Conservation (phyloP, 345 rosid species). For the Salix caprea region DNA sequence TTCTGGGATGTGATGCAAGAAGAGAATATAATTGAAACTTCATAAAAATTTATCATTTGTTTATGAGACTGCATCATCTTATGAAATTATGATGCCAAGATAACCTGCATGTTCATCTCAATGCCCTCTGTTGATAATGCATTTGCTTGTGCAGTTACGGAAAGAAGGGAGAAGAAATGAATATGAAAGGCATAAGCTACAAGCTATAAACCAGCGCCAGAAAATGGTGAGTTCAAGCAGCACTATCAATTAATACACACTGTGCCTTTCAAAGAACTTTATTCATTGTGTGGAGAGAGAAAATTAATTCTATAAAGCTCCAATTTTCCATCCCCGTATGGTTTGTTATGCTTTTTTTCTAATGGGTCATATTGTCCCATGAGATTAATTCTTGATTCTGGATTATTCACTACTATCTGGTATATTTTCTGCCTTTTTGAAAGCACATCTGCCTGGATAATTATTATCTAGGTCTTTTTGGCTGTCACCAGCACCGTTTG, state of each 20-base stretch:
- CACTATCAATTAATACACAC: background rate
- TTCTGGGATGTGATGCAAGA: background rate
- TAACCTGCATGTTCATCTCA: background rate
- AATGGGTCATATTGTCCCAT: background rate
- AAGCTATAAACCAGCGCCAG: conserved; percentile 94
- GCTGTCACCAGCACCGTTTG: background rate
- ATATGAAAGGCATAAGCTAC: conserved; percentile 96
- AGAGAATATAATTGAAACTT: background rate
- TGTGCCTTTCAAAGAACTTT: background rate
- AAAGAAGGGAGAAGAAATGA: conserved; percentile 98
- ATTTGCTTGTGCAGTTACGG: conserved; percentile 53
- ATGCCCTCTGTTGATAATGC: conserved; percentile 7
- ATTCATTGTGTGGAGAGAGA: background rate
- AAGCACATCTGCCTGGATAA: background rate
- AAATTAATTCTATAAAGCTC: background rate
- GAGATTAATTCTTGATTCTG: background rate
- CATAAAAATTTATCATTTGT: background rate
- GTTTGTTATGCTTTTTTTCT: background rate
- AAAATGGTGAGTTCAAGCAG: conserved; percentile 58
- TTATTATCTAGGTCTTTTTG: background rate
- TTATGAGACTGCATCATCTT: background rate
- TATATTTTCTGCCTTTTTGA: background rate
- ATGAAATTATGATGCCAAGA: background rate
- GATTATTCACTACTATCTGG: background rate
- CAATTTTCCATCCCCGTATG: background rate